Conservation (phyloP, 2,329 filamentous ascomycete genomes). For the Xylariaceae sp. region DNA sequence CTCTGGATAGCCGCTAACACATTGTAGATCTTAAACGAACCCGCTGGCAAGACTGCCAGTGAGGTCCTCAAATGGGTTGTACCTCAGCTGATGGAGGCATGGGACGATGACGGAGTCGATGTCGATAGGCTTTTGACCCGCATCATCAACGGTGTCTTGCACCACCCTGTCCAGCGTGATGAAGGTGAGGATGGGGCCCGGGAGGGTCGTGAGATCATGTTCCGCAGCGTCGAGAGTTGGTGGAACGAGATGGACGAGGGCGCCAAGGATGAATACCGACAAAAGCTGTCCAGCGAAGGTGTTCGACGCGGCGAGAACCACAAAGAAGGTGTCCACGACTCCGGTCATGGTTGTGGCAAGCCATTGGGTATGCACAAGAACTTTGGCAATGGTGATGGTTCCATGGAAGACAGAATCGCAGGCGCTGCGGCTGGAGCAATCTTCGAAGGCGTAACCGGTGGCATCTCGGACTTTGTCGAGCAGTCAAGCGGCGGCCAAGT, state of each 20-base stretch:
- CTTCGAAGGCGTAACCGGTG: slow-evolving; percentile 54
- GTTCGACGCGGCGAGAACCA: slow-evolving; percentile 78
- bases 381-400: slow-evolving; percentile 42
- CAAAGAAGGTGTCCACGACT: slow-evolving; percentile 78
- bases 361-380: slow-evolving; percentile 76
- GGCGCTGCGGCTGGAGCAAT: slow-evolving; percentile 53
- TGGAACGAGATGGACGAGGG: slow-evolving; percentile 65
- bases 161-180: slow-evolving; percentile 77
- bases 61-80: slow-evolving; percentile 80
- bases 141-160: slow-evolving; percentile 78
- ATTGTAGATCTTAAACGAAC: slow-evolving; percentile 70
- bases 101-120: slow-evolving; percentile 73
- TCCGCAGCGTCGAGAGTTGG: slow-evolving; percentile 76
- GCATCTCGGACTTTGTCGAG: slow-evolving; percentile 43
- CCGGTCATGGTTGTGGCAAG: slow-evolving; percentile 75
- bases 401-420: slow-evolving; percentile 54
- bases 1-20: slow-evolving; percentile 10
- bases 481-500: slow-evolving; percentile 40
- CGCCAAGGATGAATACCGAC: slow-evolving; percentile 64
- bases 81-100: slow-evolving; percentile 81
- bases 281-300: slow-evolving; percentile 73
- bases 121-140: slow-evolving; percentile 66
- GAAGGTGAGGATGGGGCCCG: slow-evolving; percentile 64
- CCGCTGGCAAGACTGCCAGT: slow-evolving; percentile 77
- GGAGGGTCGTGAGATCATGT: slow-evolving; percentile 75